Evolutionary conservation across 2,329 filamentous ascomycete species (phyloP).

Genomic region (Huntiella moniliformis): DNA sequence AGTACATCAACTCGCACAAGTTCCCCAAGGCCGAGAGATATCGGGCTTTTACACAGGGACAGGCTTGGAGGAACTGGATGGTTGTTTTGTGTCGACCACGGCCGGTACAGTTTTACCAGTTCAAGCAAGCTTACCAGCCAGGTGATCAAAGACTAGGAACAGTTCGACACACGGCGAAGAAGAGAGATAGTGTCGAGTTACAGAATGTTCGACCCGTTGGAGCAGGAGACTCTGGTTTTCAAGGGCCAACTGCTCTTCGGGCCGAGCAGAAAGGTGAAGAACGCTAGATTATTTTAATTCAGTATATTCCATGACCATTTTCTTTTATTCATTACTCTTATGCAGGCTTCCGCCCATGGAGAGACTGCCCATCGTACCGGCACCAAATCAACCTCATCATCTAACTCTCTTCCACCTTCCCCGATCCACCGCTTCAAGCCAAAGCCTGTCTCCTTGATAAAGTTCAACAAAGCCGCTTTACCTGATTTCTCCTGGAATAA

Average conservation of each 20-base stretch:
- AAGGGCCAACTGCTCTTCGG: conserved; percentile 32
- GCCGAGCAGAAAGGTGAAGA: not conserved
- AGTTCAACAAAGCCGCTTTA: no score
- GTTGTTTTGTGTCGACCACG: conserved; percentile 67
- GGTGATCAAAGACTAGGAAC: conserved; percentile 73
- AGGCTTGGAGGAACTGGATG: conserved; percentile 57
- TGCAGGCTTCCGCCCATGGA: no score
- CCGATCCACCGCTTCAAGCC: no score
- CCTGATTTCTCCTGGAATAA: no score
- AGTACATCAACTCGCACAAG: conserved; percentile 92
- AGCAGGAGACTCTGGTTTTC: conserved; percentile 23
- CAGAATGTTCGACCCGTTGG: conserved; percentile 26
- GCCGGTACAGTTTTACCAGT: conserved; percentile 72
- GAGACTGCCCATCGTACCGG: no score
- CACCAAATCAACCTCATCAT: no score
- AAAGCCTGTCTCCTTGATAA: no score
- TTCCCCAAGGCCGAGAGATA: conserved; percentile 85
- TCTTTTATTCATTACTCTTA: not conserved
- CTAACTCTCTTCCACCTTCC: no score
- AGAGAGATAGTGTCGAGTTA: conserved; percentile 47
- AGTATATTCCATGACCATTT: not conserved
- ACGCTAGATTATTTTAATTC: not conserved
- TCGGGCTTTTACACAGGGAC: conserved; percentile 70
- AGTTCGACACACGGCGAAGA: conserved; percentile 17
- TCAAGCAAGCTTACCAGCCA: conserved; percentile 56